Base-by-base conservation (phyloP, 768 basidiomycete species). In the Galerina sulciceps region DNA sequence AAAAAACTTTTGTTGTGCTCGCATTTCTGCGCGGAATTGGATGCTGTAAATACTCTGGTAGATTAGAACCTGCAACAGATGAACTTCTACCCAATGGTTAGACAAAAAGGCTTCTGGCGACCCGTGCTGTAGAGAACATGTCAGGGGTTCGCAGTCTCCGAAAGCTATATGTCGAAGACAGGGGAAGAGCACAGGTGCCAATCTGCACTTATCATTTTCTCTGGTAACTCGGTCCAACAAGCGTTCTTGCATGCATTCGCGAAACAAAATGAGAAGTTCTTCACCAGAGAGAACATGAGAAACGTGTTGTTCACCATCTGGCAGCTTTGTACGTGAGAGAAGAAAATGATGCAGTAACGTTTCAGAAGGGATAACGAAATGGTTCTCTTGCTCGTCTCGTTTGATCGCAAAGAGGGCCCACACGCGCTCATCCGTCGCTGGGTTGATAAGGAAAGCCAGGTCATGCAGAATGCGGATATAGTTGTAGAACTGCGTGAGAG, bases 21-120 rank as follows among this genome's bases (percentile, higher is more conserved):
- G 48, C 31, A 61, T 48, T 37, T 67, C 63, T 17, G 44, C n/a
- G 15, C 10, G 37, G 46, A 15, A 41, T 48, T 66, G 59, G 13
- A 69, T 55, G 10, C 64, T 63, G 48, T 69, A 58, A 2, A 75
- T 60, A 9, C 62, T 62, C 23, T 82, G 75, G 41, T 80, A 73
- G 14, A 86, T 81, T 46, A 75, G 62, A 2, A 87, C 78, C 48
- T 85, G 82, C 45, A 78, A 77, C 1, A 87, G 57, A 61, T 83
- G 78, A 26, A 82, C 65, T 4, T 76, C 69, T 6, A 85, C 67
- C 11, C 78, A 77, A 17, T 64, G 20, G 42, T 81, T 80, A 48
- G 79, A 85, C 63, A 71, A 73, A n/a, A 62, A 62, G 1, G 72
- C 56, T 17, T 71, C 61, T 1, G 60, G 50, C 31, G 58, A 23